Evolutionary conservation across 192 early-diverging fungal genomes (phyloP).

Genomic region (Mortierella alpina): DNA sequence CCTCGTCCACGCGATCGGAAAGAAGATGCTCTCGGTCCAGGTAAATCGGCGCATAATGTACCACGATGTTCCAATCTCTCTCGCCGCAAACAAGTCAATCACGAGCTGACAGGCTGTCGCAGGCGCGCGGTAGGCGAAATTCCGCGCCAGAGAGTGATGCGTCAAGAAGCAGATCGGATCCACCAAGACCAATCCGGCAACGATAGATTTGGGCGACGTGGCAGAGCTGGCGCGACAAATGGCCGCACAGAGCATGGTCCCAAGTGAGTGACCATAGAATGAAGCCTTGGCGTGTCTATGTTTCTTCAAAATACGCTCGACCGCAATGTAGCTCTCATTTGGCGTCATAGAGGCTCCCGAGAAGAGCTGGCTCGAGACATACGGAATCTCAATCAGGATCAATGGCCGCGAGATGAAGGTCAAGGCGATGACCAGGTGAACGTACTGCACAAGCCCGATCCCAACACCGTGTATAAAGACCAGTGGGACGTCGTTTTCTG

Average conservation of each 20-base stretch:
- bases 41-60: slow-evolving; percentile 66
- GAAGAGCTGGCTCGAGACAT: slow-evolving; percentile 72
- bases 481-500: slow-evolving; percentile 56
- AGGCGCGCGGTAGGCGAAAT: slow-evolving; percentile 62
- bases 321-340: slow-evolving; percentile 63
- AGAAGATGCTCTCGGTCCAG: slow-evolving; percentile 59
- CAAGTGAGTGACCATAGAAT: slow-evolving; percentile 73
- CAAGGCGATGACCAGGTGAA: slow-evolving; percentile 58
- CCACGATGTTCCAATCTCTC: slow-evolving; percentile 72
- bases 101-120: slow-evolving; percentile 57
- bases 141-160: slow-evolving; percentile 70
- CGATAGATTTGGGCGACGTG: slow-evolving; percentile 37
- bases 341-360: slow-evolving; percentile 60
- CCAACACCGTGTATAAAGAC: slow-evolving; percentile 78
- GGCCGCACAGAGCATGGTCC: slow-evolving; percentile 68
- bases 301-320: slow-evolving; percentile 62
- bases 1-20: slow-evolving; percentile 32
- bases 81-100: slow-evolving; percentile 66
- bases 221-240: slow-evolving; percentile 58
- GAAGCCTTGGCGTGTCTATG: slow-evolving; percentile 63
- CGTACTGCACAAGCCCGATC: slow-evolving; percentile 64
- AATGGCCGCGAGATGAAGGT: slow-evolving; percentile 52
- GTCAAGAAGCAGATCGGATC: slow-evolving; percentile 78
- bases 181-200: slow-evolving; percentile 65
- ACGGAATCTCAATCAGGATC: slow-evolving; percentile 64